Evolutionary conservation across 2,329 filamentous ascomycete species (phyloP), one percentile per base, ranked within the genome.

Genomic region (Blastomyces emzantsi): DNA sequence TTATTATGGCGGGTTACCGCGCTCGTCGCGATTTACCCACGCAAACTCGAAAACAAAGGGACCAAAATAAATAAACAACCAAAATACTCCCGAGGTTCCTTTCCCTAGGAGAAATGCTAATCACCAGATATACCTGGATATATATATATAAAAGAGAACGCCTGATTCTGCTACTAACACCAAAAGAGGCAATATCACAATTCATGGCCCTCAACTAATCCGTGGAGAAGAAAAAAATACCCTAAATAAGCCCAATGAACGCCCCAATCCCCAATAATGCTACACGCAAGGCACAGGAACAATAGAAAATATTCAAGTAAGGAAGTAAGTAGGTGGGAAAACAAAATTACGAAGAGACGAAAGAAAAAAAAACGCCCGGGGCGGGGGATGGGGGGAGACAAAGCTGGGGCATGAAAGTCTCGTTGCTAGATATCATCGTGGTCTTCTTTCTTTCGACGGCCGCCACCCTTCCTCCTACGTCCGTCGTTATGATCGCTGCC

Each of bases 401-500:
- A 33, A 8, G 30, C 6, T n/a, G 6, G 33, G 1, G 8, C 30
- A 39, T 11, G 13, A 39, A 39, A 13, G 9, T 39, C 36, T 39
- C 9, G 36, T 9, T 45, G 57, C 36, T 54, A 33, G 5, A 49
- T 11, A 62, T 71, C 77, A 63, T 75, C 75, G 49, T 72, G 73
- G 59, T 77, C 76, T 52, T 77, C 75, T 68, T 76, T 78, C 57
- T 74, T 75, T 62, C 73, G 73, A 36, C 75, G 73, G 6, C 73
- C 72, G 6, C 74, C 72, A 17, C 75, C 75, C 71, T 80, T 82
- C 69, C 75, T 78, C 72, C 79, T 81, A 64, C 78, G 67, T 70
- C 70, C 71, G 72, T 79, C 74, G 67, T 78, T 80, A n/a, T 76
- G 75, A 62, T 81, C 80, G 62, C 75, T 78, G 36, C 75, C 77